Conservation (phyloP, 1,139 yeast genomes). For the Yamadazyma friedrichii region DNA sequence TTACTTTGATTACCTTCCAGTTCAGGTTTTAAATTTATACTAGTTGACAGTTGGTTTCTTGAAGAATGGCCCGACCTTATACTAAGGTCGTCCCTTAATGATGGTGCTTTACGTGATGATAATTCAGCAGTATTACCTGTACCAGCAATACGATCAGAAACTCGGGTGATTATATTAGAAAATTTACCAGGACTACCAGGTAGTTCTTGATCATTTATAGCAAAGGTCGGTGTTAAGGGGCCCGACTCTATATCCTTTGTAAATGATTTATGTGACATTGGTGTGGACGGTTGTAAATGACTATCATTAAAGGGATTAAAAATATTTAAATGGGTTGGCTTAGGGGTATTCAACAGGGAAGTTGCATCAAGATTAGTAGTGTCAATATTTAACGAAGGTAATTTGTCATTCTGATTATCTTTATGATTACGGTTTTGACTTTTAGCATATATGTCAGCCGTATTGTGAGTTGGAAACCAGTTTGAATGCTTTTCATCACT, state of each 20-base stretch:
- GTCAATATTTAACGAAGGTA: constrained; percentile 2
- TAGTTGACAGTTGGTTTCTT: constrained; percentile 7
- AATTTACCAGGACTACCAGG: constrained; percentile 14
- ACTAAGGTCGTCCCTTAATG: constrained; percentile 4
- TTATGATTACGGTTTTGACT: not conserved
- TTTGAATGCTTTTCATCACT: constrained; percentile 22
- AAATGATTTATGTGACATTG: constrained; percentile 8
- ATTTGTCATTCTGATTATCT: not conserved
- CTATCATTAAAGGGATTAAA: constrained; percentile 3
- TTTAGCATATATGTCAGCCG: not conserved
- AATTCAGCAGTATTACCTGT: constrained; percentile 20
- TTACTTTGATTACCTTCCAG: not conserved
- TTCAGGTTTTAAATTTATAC: constrained; percentile 6
- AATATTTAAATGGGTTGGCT: not conserved
- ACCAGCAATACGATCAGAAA: constrained; percentile 47
- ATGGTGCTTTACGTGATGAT: constrained; percentile 5
- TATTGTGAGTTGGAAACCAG: constrained; percentile 28
- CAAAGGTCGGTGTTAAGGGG: constrained; percentile 10
- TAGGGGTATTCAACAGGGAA: not conserved
- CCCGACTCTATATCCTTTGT: constrained; percentile 14
- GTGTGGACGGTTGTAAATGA: constrained; percentile 8
- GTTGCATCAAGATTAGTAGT: not conserved
- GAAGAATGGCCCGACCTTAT: constrained; percentile 2
- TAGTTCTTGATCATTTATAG: constrained; percentile 11
- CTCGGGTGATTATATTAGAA: constrained; percentile 30